Conservation (phyloP, 2,329 filamentous ascomycete genomes). For the Alternaria brassicicola region DNA sequence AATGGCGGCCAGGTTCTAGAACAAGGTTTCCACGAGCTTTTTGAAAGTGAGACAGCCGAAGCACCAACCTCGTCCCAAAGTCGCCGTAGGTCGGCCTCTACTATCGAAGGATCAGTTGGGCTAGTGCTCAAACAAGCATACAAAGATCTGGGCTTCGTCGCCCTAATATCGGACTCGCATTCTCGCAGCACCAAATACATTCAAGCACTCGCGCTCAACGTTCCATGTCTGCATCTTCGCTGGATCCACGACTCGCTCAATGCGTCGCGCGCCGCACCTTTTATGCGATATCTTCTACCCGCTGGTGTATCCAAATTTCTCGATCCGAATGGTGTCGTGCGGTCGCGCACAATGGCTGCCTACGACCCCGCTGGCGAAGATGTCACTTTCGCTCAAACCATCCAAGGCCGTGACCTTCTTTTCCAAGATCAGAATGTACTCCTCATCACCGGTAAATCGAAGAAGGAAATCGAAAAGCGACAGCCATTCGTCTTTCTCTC, state of each 20-base stretch:
- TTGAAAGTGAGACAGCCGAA: constrained; percentile 57
- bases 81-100: constrained; percentile 18
- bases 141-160: constrained; percentile 74
- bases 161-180: constrained; percentile 83
- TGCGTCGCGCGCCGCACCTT: constrained; percentile 68
- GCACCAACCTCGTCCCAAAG: constrained; percentile 26
- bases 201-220: constrained; percentile 86
- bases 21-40: constrained; percentile 81
- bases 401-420: constrained; percentile 61
- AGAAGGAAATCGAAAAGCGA: constrained; percentile 67
- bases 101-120: constrained; percentile 17
- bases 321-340: constrained; percentile 67
- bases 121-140: constrained; percentile 62
- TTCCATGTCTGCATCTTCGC: constrained; percentile 82
- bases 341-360: constrained; percentile 70
- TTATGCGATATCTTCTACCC: constrained; percentile 82
- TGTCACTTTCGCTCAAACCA: constrained; percentile 33
- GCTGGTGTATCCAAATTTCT: constrained; percentile 81
- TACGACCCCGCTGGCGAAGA: constrained; percentile 64
- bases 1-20: constrained; percentile 76
- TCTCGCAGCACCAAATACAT: constrained; percentile 91
- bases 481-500: constrained; percentile 81
- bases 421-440: constrained; percentile 71
- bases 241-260: constrained; percentile 79
- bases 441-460: constrained; percentile 70